Percentiles rank a stretch among this genome's conserved stretches.
Evolutionary conservation across 208 protist species (phyloP).

Genomic region (Acanthamoeba triangularis): DNA sequence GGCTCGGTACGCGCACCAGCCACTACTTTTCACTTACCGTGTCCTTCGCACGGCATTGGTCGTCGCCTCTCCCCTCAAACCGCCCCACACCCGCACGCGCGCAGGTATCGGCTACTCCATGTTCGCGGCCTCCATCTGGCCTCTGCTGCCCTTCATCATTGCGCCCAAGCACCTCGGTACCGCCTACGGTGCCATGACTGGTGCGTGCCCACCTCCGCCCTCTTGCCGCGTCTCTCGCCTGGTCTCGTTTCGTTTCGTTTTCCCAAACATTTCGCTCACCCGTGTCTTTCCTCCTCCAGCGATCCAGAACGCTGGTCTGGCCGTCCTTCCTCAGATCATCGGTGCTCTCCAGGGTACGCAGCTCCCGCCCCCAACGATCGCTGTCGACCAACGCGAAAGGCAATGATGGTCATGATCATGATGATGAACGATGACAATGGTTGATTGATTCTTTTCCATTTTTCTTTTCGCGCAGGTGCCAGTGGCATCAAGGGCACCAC

Average conservation of each 20-base stretch:
- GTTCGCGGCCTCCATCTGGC: conserved; percentile 94
- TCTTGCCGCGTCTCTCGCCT: not conserved
- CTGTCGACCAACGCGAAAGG: not conserved
- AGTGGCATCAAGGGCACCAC: not conserved
- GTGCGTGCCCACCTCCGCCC: not conserved
- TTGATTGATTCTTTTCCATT: not conserved
- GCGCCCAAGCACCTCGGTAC: conserved; percentile 91
- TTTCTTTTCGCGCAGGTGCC: not conserved
- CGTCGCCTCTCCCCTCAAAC: not conserved
- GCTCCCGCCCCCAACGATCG: not conserved
- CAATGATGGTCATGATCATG: too few species aligned
- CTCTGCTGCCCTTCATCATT: conserved; percentile 92
- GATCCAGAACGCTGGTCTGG: conserved; percentile 72
- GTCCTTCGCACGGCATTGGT: not conserved
- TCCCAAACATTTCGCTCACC: not conserved
- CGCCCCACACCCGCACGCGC: not conserved
- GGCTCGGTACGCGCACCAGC: conserved; percentile 80
- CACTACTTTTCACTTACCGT: not conserved
- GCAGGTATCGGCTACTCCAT: conserved; percentile 93
- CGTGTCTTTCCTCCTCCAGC: not conserved
- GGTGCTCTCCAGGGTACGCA: conserved; percentile 19
- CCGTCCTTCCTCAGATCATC: conserved; percentile 47
- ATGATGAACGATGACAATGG: too few species aligned
- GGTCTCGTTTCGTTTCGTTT: not conserved
- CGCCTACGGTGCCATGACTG: conserved; percentile 95